Evolutionary conservation across 2,329 filamentous ascomycete species (phyloP).

Genomic region (Cercospora janseana): DNA sequence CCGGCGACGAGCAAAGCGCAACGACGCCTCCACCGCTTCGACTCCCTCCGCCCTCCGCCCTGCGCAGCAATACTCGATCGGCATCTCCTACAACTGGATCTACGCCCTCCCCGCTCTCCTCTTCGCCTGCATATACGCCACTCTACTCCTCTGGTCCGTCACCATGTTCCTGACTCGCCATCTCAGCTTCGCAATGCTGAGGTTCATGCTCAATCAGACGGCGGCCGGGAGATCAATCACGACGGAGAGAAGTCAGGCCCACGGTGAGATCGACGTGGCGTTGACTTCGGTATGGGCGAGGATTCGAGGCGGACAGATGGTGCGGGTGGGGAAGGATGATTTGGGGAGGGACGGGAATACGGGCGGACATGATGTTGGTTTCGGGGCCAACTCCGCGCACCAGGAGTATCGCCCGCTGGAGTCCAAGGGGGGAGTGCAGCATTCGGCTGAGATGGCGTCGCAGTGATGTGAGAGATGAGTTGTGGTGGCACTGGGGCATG

Average conservation of each 20-base stretch:
- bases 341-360: not conserved
- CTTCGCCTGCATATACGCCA: conserved; percentile 9
- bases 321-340: conserved; percentile 9
- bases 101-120: conserved; percentile 17
- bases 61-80: not conserved
- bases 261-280: conserved; percentile 7
- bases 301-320: conserved; percentile 9
- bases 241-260: conserved; percentile 14
- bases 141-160: not conserved
- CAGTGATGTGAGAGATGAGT: no score
- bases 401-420: not conserved
- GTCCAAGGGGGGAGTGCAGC: not conserved
- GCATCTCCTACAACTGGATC: conserved; percentile 15
- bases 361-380: not conserved
- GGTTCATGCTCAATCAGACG: conserved; percentile 16
- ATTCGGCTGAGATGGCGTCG: not conserved
- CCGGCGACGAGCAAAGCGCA: not conserved
- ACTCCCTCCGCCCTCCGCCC: not conserved
- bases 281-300: conserved; percentile 12
- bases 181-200: not conserved
- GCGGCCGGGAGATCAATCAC: conserved; percentile 14
- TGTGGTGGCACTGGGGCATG: no score
- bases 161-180: conserved; percentile 10
- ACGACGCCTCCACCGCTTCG: not conserved
- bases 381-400: no score